Conservation (phyloP, 2,329 filamentous ascomycete genomes). For the Endoconidiophora polonica region DNA sequence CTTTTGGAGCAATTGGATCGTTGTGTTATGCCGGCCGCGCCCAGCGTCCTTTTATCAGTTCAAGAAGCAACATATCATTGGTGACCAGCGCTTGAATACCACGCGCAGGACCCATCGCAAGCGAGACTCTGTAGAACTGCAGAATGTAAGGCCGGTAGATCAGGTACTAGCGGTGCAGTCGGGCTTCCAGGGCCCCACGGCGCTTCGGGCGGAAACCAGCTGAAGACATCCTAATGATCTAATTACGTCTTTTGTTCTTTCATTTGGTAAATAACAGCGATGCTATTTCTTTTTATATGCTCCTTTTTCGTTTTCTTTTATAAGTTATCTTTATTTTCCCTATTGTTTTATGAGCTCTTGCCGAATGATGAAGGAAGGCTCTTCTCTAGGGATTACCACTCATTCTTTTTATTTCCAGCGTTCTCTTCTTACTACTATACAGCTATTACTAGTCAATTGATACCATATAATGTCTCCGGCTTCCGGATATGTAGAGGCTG, state of each 20-base stretch:
- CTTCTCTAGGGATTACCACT: no score
- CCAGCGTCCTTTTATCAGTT: constrained; percentile 81
- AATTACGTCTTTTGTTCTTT: background rate
- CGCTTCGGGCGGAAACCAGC: constrained; percentile 21
- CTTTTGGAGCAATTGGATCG: constrained; percentile 59
- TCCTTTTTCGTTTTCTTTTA: background rate
- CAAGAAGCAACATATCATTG: constrained; percentile 57
- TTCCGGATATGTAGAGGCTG: no score
- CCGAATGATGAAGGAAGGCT: no score
- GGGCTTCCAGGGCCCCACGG: constrained; percentile 38
- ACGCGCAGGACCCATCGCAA: constrained; percentile 19
- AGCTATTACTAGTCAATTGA: background rate
- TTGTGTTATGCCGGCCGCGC: constrained; percentile 67
- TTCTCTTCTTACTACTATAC: background rate
- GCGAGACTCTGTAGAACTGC: constrained; percentile 51
- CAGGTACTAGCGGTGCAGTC: constrained; percentile 15
- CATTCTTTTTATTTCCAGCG: background rate
- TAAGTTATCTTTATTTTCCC: background rate
- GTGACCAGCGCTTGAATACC: constrained; percentile 68
- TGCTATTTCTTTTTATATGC: background rate
- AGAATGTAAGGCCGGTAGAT: constrained; percentile 25
- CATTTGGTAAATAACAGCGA: background rate
- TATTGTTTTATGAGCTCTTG: no score
- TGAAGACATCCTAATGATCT: background rate
- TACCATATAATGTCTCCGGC: constrained; percentile 1